Conservation (phyloP, 2,329 filamentous ascomycete species). For the Penicillium sp. region DNA sequence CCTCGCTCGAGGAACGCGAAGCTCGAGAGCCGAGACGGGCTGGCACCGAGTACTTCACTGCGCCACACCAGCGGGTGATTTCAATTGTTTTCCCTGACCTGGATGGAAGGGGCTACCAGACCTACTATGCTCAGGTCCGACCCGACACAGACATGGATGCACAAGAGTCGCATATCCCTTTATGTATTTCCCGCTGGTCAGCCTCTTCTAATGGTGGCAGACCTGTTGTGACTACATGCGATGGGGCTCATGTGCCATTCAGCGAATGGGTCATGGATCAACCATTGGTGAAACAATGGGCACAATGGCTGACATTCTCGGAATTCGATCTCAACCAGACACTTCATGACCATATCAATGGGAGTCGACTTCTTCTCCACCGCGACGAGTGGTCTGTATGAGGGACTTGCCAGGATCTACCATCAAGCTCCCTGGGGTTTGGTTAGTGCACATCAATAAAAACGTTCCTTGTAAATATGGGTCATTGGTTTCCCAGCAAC, state of each 20-base stretch:
- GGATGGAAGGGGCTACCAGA: conserved; percentile 5
- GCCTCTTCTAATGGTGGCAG: background rate
- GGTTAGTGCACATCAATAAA: too few species aligned
- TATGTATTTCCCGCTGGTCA: conserved; percentile 5
- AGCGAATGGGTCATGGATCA: conserved; percentile 8
- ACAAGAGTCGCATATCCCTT: background rate
- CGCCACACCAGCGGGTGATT: conserved; percentile 1
- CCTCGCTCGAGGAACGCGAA: conserved; percentile 4
- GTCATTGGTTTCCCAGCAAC: too few species aligned
- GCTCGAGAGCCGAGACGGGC: background rate
- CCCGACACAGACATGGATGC: background rate
- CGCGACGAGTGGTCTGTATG: background rate
- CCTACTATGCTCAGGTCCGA: conserved; percentile 5
- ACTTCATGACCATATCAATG: conserved; percentile 9
- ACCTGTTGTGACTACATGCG: conserved; percentile 3
- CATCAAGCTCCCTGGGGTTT: too few species aligned
- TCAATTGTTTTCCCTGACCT: conserved; percentile 5
- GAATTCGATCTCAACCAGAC: conserved; percentile 11
- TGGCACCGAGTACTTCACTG: conserved; percentile 1
- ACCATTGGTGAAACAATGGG: conserved; percentile 6
- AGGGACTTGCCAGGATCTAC: too few species aligned
- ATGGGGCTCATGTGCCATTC: conserved; percentile 1
- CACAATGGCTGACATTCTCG: conserved; percentile 4
- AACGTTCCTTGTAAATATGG: too few species aligned
- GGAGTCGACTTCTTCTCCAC: conserved; percentile 4